Evolutionary conservation across 305 asterid species (phyloP), one percentile per base, ranked within the genome.

Genomic region (Andrographis paniculata): DNA sequence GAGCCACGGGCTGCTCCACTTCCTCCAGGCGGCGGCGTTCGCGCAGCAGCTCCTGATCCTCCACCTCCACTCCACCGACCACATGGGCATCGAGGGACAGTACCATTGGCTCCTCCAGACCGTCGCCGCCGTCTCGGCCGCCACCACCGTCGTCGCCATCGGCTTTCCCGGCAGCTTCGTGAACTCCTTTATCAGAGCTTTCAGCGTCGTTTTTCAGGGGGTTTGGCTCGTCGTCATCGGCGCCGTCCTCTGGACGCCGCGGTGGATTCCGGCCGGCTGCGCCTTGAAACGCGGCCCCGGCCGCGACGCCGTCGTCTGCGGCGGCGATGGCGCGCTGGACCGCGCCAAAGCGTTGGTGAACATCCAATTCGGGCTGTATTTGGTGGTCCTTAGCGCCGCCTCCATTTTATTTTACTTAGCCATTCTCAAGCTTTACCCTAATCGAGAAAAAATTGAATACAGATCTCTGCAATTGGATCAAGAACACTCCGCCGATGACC

Each of bases 11-110:
- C 76, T 77, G 0, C 36, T 58, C 3, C 59, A 57, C 36, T 50
- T 77, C 23, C 65, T 73, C 40, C 76, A 63, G 52, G 80, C 78
- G 5, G 8, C 53, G 4, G 74, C 80, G 1, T 73, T 77, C 35
- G 51, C 67, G 54, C 85, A 70, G 60, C 74, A 73, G 67, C 71
- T 73, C 6, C 55, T 77, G 27, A 60, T 65, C n/a, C 58, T 77
- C 42, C 76, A 73, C 56, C 66, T 77, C 17, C 85, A 77, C 31
- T 77, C 85, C 1, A 71, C 78, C 7, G 81, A 77, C 18, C 81
- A 77, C 35, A 46, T 55, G 65, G 85, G 85, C 1, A 28, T 73
- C 3, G 85, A 77, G 37, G 85, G 85, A 5, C 72, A 68, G 51
- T 77, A 77, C 74, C 85, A 77, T 38, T 70, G 63, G 65, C 70